Evolutionary conservation across 2,329 filamentous ascomycete genomes (phyloP).

Genomic region (Penicillium paneum): DNA sequence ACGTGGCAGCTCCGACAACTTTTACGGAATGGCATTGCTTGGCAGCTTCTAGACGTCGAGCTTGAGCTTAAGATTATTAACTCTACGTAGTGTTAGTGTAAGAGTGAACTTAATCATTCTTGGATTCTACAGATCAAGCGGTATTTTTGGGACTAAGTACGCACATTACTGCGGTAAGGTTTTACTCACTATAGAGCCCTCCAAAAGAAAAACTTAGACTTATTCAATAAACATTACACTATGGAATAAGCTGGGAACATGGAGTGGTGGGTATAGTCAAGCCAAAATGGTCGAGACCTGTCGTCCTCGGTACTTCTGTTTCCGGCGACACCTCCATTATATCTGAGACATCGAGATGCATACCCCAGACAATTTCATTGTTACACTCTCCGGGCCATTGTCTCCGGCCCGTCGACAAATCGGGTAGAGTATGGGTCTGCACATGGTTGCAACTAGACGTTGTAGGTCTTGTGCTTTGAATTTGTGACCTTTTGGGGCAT

Average conservation of each 20-base stretch:
- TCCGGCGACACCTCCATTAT: slow-evolving; percentile 7
- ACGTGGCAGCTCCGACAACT: not conserved
- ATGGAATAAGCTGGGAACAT: not conserved
- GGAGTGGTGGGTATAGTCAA: slow-evolving; percentile 2
- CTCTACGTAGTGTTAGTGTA: not conserved
- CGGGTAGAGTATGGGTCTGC: not conserved
- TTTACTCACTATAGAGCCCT: not conserved
- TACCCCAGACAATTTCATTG: not conserved
- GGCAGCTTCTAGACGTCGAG: not conserved
- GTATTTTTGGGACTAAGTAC: not conserved
- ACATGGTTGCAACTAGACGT: not conserved
- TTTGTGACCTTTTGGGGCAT: not conserved
- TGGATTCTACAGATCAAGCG: not conserved
- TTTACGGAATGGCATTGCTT: not conserved
- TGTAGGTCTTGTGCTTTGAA: not conserved
- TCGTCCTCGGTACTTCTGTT: slow-evolving; percentile 5
- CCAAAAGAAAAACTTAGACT: not conserved
- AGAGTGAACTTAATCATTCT: not conserved
- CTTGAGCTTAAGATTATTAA: not conserved
- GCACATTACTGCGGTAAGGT: not conserved
- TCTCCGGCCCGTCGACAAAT: not conserved
- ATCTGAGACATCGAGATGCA: not conserved
- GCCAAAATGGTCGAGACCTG: not conserved
- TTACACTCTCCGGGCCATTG: not conserved
- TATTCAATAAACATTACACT: not conserved